Conservation (phyloP, 106 monocot genomes). For the Posidonia australis region DNA sequence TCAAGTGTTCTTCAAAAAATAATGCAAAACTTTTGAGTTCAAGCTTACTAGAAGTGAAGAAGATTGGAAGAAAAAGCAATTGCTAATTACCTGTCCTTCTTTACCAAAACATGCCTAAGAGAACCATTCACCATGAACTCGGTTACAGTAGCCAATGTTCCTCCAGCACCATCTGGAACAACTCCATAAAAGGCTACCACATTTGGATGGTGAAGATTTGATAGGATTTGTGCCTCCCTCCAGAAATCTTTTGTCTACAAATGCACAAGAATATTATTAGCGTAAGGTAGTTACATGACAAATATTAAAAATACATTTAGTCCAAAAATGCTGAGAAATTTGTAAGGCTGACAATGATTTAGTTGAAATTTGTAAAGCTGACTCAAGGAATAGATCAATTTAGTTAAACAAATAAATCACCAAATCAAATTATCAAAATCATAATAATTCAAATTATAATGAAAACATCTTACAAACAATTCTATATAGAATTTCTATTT, state of each 20-base stretch:
- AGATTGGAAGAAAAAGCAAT: background rate
- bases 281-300: too few relatives aligned
- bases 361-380: too few relatives aligned
- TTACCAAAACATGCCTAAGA: slow-evolving; percentile 61
- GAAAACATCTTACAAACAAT: too few relatives aligned
- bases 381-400: too few relatives aligned
- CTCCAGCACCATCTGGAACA: slow-evolving; percentile 80
- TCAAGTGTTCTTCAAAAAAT: slow-evolving; percentile 47
- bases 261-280: background rate
- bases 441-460: too few relatives aligned
- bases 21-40: background rate
- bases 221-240: slow-evolving; percentile 95
- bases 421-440: background rate
- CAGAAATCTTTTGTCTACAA: slow-evolving; percentile 84
- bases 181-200: slow-evolving; percentile 96
- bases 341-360: too few relatives aligned
- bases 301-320: too few relatives aligned
- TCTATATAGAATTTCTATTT: too few relatives aligned
- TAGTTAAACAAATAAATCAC: too few relatives aligned
- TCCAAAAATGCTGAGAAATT: too few relatives aligned
- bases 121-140: slow-evolving; percentile 99
- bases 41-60: background rate
- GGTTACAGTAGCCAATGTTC: slow-evolving; percentile 84
- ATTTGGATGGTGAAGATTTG: slow-evolving; percentile 96
- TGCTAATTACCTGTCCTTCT: slow-evolving; percentile 54